phyloP scores from a whole-genome alignment of 208 protist species.

The Crithidia acanthocephali region DNA sequence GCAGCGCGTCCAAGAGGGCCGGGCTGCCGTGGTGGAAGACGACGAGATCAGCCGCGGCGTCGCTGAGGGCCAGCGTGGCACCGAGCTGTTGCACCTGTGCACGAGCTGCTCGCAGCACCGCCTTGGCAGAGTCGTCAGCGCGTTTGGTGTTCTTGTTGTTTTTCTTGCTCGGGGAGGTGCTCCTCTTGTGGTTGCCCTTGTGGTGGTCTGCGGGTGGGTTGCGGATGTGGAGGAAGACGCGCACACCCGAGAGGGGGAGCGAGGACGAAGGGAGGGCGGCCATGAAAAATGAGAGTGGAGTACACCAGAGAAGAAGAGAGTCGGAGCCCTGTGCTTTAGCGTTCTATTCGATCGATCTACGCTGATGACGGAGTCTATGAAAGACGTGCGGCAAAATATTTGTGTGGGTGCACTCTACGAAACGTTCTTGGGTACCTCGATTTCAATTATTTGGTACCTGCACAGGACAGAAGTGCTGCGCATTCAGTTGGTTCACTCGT shows the following conservation, averaged over 20 bases:
- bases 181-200: too few species aligned
- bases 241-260: conserved; percentile 45
- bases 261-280: neutral
- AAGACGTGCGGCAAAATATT: too few species aligned
- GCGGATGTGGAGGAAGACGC: conserved; percentile 69
- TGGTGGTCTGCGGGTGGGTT: conserved; percentile 8
- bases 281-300: neutral
- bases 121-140: conserved; percentile 19
- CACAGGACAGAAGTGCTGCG: too few species aligned
- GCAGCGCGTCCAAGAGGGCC: conserved; percentile 31
- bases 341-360: neutral
- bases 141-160: neutral
- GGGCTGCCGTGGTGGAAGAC: conserved; percentile 54
- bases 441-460: too few species aligned
- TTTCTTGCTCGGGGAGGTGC: too few species aligned
- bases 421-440: too few species aligned
- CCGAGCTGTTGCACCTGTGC: conserved; percentile 50
- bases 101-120: conserved; percentile 20
- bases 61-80: conserved; percentile 60
- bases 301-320: too few species aligned
- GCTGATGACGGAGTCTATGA: too few species aligned
- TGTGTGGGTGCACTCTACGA: too few species aligned
- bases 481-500: too few species aligned
- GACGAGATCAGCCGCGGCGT: conserved; percentile 53
- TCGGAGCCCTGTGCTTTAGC: too few species aligned